These are phyloP conservation scores for Lasiosphaeria miniovina DNA, from an alignment of 495 filamentous ascomycete species.

Conservation along the genomic window DNA sequence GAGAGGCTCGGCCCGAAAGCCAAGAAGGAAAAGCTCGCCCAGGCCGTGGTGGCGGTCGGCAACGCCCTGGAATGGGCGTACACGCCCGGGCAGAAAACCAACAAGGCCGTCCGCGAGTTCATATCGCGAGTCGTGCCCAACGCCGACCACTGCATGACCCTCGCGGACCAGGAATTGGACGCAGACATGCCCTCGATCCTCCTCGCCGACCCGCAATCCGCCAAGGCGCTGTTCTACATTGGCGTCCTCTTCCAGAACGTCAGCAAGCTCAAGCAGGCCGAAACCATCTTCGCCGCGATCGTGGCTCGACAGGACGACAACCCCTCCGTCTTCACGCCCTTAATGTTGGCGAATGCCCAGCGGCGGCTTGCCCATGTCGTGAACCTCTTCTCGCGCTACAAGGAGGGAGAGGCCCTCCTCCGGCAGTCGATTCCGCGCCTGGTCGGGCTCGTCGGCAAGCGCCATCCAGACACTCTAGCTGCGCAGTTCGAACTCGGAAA, in stretches of 20 bases:
- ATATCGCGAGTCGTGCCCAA: background rate
- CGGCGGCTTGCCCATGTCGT: slow-evolving; percentile 3
- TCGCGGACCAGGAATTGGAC: background rate
- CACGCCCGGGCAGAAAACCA: background rate
- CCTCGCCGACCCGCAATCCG: background rate
- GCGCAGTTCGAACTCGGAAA: slow-evolving; percentile 2
- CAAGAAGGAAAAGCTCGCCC: background rate
- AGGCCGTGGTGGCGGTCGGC: background rate
- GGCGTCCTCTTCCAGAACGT: slow-evolving; percentile 7
- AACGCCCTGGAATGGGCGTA: slow-evolving; percentile 5
- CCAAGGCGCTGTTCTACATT: slow-evolving; percentile 3
- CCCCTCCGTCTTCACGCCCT: background rate
- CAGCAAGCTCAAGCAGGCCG: slow-evolving; percentile 2
- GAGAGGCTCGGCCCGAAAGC: background rate
- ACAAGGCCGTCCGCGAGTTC: slow-evolving; percentile 2
- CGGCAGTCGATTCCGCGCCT: background rate
- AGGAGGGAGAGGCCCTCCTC: background rate
- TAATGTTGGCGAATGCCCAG: background rate
- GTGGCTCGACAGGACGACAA: background rate
- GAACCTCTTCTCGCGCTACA: slow-evolving; percentile 4
- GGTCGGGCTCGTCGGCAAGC: background rate
- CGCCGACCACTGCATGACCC: background rate
- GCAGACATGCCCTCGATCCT: background rate
- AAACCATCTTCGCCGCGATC: background rate
- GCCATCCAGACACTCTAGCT: background rate